phyloP scores from a whole-genome alignment of 2,329 filamentous ascomycete species.

The Cryphonectria radicalis region DNA sequence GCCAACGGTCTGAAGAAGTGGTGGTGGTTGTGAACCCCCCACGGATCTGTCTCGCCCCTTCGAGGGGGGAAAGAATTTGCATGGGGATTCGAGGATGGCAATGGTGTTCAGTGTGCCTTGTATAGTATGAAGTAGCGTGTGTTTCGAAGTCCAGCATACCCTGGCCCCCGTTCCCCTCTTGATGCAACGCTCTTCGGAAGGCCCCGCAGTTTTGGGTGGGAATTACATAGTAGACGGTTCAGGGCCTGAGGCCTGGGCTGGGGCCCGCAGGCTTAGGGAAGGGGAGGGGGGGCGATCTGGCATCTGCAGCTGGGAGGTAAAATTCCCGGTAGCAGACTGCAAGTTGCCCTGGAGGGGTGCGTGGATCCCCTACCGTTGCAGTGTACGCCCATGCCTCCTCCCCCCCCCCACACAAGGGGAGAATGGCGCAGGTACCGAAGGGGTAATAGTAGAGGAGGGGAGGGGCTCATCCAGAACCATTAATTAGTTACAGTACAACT shows the following conservation, averaged over 20 bases:
- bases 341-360: constrained; percentile 6
- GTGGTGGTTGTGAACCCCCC: neutral
- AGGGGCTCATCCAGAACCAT: constrained; percentile 16
- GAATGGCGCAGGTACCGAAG: constrained; percentile 14
- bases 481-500: neutral
- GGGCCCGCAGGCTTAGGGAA: neutral
- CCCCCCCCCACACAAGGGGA: neutral
- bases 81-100: neutral
- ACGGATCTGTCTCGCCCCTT: neutral
- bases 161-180: constrained; percentile 11
- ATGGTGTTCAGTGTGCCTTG: neutral
- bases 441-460: neutral
- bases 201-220: constrained; percentile 26
- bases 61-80: neutral
- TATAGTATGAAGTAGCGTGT: neutral
- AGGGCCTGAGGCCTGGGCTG: constrained; percentile 2
- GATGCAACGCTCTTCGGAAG: constrained; percentile 26
- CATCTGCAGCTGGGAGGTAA: constrained; percentile 24
- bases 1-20: neutral
- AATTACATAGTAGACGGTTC: neutral
- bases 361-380: neutral
- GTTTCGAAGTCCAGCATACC: constrained; percentile 11
- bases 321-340: constrained; percentile 21
- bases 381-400: neutral
- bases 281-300: constrained; percentile 20